phyloP scores from a whole-genome alignment of 2,329 filamentous ascomycete species.

The Colletotrichum cordylinicola region DNA sequence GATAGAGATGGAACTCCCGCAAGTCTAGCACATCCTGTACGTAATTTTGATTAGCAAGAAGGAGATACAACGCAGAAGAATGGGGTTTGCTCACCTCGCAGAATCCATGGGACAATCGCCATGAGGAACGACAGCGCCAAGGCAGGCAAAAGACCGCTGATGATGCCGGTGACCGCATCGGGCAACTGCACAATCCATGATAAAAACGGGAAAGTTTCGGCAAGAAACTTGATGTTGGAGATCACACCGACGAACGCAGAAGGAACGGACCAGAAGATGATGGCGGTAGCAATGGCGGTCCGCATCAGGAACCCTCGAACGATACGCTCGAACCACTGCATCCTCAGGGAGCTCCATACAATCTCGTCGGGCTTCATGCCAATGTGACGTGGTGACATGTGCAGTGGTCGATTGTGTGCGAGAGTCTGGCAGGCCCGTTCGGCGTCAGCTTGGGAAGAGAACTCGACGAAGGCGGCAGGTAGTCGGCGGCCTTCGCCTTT shows the following conservation, averaged over 20 bases:
- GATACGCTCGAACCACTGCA: slow-evolving; percentile 76
- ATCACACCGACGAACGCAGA: slow-evolving; percentile 83
- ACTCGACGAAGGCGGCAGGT: slow-evolving; percentile 91
- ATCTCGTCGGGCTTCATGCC: slow-evolving; percentile 82
- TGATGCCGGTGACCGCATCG: slow-evolving; percentile 70
- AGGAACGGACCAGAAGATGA: slow-evolving; percentile 85
- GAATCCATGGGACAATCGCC: slow-evolving; percentile 79
- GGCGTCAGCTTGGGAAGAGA: slow-evolving; percentile 80
- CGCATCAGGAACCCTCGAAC: slow-evolving; percentile 70
- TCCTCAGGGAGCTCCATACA: slow-evolving; percentile 80
- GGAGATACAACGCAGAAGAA: background rate
- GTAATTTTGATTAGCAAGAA: slow-evolving; percentile 3
- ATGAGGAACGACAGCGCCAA: slow-evolving; percentile 82
- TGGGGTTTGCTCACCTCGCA: slow-evolving; percentile 62
- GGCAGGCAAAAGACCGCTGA: slow-evolving; percentile 84
- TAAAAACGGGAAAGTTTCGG: slow-evolving; percentile 70
- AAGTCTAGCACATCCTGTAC: slow-evolving; percentile 69
- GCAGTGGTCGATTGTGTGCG: slow-evolving; percentile 79
- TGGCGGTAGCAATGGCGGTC: slow-evolving; percentile 71
- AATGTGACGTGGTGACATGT: slow-evolving; percentile 86
- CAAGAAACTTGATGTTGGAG: slow-evolving; percentile 80
- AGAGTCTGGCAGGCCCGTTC: slow-evolving; percentile 85
- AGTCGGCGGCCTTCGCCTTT: slow-evolving; percentile 63
- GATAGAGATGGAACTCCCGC: slow-evolving; percentile 75
- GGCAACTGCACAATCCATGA: slow-evolving; percentile 78